Percentiles rank a stretch among this genome's conserved stretches.
These are phyloP conservation scores for Kwoniella dejecticola DNA, from an alignment of 768 basidiomycete genomes.

Conservation along the genomic window DNA sequence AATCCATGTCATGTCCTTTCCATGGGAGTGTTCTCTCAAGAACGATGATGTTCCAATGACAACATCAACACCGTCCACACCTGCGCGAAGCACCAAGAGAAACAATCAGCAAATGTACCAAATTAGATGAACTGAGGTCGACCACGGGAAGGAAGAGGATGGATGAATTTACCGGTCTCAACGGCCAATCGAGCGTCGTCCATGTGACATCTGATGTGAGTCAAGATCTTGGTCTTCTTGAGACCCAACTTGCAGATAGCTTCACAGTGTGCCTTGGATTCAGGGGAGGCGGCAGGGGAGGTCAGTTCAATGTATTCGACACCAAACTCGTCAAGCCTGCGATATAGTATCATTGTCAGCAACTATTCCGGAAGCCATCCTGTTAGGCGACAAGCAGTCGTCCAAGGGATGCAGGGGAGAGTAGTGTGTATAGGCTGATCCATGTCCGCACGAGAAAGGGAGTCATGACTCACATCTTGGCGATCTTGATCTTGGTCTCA, in stretches of 20 bases:
- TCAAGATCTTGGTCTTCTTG: slow-evolving; percentile 77
- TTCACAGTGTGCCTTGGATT: slow-evolving; percentile 90
- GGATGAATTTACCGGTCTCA: slow-evolving; percentile 73
- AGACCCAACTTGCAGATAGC: slow-evolving; percentile 98
- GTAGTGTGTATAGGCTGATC: too few relatives aligned
- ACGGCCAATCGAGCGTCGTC: slow-evolving; percentile 98
- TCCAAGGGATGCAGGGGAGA: too few relatives aligned
- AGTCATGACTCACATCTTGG: slow-evolving; percentile 69
- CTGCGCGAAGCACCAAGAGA: too few relatives aligned
- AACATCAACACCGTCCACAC: slow-evolving; percentile 97
- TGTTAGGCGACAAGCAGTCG: too few relatives aligned
- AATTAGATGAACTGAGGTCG: not conserved
- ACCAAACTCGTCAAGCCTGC: slow-evolving; percentile 86
- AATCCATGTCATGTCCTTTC: slow-evolving; percentile 99
- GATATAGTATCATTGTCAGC: not conserved
- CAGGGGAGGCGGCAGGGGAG: slow-evolving; percentile 94
- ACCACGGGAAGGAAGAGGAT: too few relatives aligned
- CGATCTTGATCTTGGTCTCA: slow-evolving; percentile 99
- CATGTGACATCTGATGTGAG: slow-evolving; percentile 99
- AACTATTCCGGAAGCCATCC: too few relatives aligned
- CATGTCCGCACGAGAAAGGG: too few relatives aligned
- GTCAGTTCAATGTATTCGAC: slow-evolving; percentile 99
- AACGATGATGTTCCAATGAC: slow-evolving; percentile 99
- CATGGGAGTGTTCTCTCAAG: slow-evolving; percentile 98
- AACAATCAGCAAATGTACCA: too few relatives aligned